Evolutionary conservation across 257 asterid genomes (phyloP).

Genomic region (Anisodus acutangulus): DNA sequence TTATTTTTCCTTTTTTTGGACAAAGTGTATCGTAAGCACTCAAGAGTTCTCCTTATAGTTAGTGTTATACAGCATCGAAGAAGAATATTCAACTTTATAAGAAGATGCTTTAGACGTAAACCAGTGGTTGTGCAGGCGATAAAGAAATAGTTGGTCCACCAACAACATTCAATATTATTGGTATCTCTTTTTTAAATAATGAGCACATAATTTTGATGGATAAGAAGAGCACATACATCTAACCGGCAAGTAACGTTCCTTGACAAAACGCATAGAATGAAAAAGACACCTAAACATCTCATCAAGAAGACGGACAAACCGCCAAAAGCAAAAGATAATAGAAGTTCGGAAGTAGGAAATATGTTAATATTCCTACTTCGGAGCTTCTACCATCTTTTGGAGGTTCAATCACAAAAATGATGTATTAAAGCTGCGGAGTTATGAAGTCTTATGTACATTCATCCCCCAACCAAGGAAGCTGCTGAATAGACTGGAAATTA

Average conservation of each 20-base stretch:
- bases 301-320: background rate
- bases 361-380: background rate
- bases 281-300: background rate
- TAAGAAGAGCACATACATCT: constrained; percentile 11
- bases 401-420: background rate
- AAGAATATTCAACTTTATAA: background rate
- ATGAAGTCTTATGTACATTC: background rate
- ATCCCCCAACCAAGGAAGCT: constrained; percentile 12
- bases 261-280: background rate
- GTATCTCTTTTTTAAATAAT: background rate
- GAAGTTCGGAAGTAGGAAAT: background rate
- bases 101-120: background rate
- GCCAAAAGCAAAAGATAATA: background rate
- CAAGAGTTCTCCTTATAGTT: constrained; percentile 1
- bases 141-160: constrained; percentile 10
- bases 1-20: background rate
- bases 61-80: background rate
- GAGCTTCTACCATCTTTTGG: background rate
- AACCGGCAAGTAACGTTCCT: background rate
- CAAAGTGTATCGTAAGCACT: background rate
- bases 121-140: background rate
- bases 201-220: constrained; percentile 11
- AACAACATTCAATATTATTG: background rate
- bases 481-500: constrained; percentile 4
- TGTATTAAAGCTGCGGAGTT: background rate